phyloP scores from a whole-genome alignment of 2,329 filamentous ascomycete genomes.

The Chrysoporthe deuterocubensis region DNA sequence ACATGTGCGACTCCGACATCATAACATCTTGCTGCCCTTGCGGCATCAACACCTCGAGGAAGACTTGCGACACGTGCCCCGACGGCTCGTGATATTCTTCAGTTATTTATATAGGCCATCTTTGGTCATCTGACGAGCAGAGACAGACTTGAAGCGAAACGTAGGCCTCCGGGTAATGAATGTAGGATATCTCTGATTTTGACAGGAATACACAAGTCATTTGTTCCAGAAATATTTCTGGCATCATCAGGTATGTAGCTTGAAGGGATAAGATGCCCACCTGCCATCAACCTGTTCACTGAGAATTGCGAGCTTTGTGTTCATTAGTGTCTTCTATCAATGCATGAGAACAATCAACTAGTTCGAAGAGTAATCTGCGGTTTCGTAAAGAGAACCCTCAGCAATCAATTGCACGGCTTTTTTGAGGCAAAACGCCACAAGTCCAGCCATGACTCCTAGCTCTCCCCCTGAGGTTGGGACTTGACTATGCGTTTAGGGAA shows the following conservation, averaged over 20 bases:
- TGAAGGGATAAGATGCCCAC: not conserved
- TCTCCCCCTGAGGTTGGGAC: not conserved
- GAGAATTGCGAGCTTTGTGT: not conserved
- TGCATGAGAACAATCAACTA: no score
- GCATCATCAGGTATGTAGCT: not conserved
- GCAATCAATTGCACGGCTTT: not conserved
- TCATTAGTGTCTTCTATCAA: not conserved
- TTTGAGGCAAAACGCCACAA: not conserved
- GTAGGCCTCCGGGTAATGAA: no score
- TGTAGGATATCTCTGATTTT: not conserved
- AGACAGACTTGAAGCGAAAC: no score
- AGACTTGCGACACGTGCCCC: not conserved
- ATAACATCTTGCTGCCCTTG: slow-evolving; percentile 3
- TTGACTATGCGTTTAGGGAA: not conserved
- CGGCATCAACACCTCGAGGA: not conserved
- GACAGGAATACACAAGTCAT: not conserved
- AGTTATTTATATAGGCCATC: not conserved
- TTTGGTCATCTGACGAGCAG: no score
- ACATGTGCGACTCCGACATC: not conserved
- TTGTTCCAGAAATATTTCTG: not conserved
- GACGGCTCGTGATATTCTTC: not conserved
- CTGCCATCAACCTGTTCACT: not conserved
- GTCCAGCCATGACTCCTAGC: not conserved
- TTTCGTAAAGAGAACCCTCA: not conserved
- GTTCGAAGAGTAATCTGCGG: not conserved